These are phyloP conservation scores for Gossypium turneri DNA, from an alignment of 345 rosid species.

Conservation along the genomic window DNA sequence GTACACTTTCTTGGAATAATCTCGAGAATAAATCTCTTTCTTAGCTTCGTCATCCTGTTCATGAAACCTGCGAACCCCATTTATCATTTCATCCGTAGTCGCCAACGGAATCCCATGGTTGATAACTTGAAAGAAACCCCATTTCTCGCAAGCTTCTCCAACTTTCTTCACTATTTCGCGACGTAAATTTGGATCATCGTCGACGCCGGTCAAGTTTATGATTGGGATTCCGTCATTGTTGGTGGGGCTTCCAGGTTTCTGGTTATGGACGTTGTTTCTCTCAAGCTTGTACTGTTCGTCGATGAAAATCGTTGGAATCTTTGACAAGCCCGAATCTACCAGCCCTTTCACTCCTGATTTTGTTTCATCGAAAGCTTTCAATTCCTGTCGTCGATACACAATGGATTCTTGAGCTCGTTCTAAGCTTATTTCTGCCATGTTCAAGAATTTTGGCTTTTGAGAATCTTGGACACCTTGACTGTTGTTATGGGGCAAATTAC, in stretches of 20 bases:
- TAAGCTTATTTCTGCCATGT: background rate
- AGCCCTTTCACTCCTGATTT: constrained; percentile 19
- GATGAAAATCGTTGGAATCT: constrained; percentile 7
- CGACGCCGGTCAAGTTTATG: constrained; percentile 27
- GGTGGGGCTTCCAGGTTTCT: background rate
- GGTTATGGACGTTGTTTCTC: background rate
- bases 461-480: background rate
- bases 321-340: constrained; percentile 8
- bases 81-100: constrained; percentile 15
- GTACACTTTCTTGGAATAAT: constrained; percentile 5
- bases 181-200: background rate
- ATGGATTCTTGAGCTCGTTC: background rate
- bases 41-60: constrained; percentile 18
- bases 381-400: constrained; percentile 1
- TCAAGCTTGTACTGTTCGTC: background rate
- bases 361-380: constrained; percentile 24
- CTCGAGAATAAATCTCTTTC: constrained; percentile 22
- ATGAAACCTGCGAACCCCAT: constrained; percentile 25
- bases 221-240: constrained; percentile 24
- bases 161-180: background rate
- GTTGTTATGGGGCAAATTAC: too few species aligned
- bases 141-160: constrained; percentile 25
- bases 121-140: constrained; percentile 66
- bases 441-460: background rate
- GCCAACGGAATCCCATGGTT: constrained; percentile 40